Percentiles rank a stretch among this genome's conserved stretches.
Evolutionary conservation across 148 eudicot species (phyloP).

Genomic region (Amaranthus cruentus): DNA sequence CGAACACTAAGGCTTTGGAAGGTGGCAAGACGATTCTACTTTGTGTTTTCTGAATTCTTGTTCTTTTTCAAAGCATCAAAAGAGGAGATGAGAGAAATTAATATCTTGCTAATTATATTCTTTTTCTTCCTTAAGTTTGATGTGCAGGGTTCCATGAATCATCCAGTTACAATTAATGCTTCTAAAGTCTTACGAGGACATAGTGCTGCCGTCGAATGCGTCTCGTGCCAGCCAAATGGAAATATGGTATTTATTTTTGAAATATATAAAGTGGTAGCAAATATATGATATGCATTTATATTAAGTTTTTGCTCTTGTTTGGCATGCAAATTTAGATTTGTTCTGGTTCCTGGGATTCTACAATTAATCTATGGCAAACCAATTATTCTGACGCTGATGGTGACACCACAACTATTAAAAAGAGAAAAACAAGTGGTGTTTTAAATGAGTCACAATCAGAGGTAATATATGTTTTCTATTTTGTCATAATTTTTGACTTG

Average conservation of each 20-base stretch:
- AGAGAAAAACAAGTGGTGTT: slow-evolving; percentile 57
- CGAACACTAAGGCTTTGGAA: slow-evolving; percentile 82
- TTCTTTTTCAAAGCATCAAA: background rate
- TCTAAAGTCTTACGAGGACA: slow-evolving; percentile 79
- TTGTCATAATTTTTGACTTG: background rate
- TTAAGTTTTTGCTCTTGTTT: slow-evolving; percentile 12
- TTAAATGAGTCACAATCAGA: slow-evolving; percentile 52
- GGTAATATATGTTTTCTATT: slow-evolving; percentile 35
- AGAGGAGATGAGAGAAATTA: background rate
- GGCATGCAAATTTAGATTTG: slow-evolving; percentile 50
- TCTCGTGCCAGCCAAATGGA: slow-evolving; percentile 68
- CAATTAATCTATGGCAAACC: slow-evolving; percentile 77
- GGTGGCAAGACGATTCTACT: slow-evolving; percentile 35
- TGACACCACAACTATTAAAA: slow-evolving; percentile 58
- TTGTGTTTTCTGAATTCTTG: slow-evolving; percentile 3
- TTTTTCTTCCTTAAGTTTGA: slow-evolving; percentile 36
- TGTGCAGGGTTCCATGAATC: slow-evolving; percentile 36
- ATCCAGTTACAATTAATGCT: slow-evolving; percentile 47
- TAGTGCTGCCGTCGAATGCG: slow-evolving; percentile 68
- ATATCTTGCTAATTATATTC: slow-evolving; percentile 1
- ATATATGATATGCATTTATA: background rate
- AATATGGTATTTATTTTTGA: slow-evolving; percentile 50
- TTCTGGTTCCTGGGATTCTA: slow-evolving; percentile 93
- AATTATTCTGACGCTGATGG: slow-evolving; percentile 49
- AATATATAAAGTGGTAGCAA: background rate